Evolutionary conservation across 2,329 filamentous ascomycete species (phyloP), one percentile per base, ranked within the genome.

Genomic region (Aspergillus versicolor): DNA sequence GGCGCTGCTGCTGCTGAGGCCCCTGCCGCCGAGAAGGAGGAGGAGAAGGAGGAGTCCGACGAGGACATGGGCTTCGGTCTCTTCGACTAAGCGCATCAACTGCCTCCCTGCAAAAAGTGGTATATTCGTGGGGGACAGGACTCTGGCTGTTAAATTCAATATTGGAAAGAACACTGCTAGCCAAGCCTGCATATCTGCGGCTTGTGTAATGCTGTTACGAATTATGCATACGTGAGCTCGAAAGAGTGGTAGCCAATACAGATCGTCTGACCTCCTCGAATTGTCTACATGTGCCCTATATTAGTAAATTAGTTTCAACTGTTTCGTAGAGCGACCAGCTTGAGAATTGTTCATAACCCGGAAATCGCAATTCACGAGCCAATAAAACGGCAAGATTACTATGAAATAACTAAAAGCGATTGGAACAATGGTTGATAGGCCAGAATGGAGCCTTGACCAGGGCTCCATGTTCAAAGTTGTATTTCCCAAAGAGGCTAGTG

Each of bases 21-120:
- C 69, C 87, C 79, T 65, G 86, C 83, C 74, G 86, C 87, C 78
- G 82, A 83, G 74, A 87, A 88, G 81, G 88, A 90, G 77, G 85
- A 88, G 74, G 84, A 86, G 79, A 84, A 88, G 80, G 85, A 88
- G 86, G 91, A 86, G 76, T 85, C 82, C 64, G 85, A 88, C 71
- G 85, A 88, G 70, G 85, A 88, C 76, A 88, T 93, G 90, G 83
- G 90, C 79, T 85, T 83, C 77, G 85, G 85, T 83, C 84, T 88
- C 61, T 88, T 88, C 82, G 85, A 88, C 79, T 80, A 79, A 78
- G 65, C 67, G 69, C 61, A 45, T 65, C 66, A 53, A 47, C 38
- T 27, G 52, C 55, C 22, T 47, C 38, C 56, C 55, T 61, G 67
- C 66, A 65, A 60, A 55, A 52, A 34, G 62, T 61, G 71, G 82